A percentile compares a stretch with the other conserved stretches of the same genome.
These are phyloP conservation scores for Extremus antarcticus DNA, from an alignment of 495 filamentous ascomycete genomes.

Conservation along the genomic window DNA sequence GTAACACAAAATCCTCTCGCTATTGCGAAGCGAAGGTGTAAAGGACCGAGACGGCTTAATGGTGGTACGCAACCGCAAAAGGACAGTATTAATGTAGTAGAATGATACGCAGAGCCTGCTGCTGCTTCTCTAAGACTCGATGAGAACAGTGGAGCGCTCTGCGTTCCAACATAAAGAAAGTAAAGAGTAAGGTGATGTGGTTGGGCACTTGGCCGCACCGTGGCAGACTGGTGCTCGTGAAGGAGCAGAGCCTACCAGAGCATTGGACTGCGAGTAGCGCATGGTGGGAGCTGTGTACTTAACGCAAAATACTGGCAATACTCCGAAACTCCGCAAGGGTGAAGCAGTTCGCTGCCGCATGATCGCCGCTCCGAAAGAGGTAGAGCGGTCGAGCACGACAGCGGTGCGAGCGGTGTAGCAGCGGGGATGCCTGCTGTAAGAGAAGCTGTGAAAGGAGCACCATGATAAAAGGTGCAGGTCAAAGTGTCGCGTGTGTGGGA, in stretches of 20 bases:
- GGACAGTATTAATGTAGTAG: too few relatives aligned
- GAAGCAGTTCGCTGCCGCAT: background rate
- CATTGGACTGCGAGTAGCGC: background rate
- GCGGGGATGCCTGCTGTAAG: background rate
- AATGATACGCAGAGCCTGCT: background rate
- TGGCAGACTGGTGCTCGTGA: background rate
- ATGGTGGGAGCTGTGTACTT: background rate
- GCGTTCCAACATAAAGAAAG: background rate
- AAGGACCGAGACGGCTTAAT: too few relatives aligned
- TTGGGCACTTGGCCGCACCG: background rate
- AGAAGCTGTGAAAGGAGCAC: background rate
- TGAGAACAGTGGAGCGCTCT: background rate
- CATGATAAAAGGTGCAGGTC: background rate
- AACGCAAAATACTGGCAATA: background rate
- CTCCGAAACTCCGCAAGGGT: background rate
- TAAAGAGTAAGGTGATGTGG: background rate
- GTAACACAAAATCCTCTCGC: too few relatives aligned
- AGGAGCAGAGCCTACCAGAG: background rate
- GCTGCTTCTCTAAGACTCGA: background rate
- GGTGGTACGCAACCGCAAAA: too few relatives aligned
- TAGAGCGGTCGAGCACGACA: background rate
- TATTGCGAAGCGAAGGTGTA: too few relatives aligned
- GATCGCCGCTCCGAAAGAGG: background rate
- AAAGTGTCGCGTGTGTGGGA: background rate
- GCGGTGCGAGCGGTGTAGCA: background rate